These are phyloP conservation scores for Dimocarpus longan DNA, from an alignment of 345 rosid species.

Conservation along the genomic window DNA sequence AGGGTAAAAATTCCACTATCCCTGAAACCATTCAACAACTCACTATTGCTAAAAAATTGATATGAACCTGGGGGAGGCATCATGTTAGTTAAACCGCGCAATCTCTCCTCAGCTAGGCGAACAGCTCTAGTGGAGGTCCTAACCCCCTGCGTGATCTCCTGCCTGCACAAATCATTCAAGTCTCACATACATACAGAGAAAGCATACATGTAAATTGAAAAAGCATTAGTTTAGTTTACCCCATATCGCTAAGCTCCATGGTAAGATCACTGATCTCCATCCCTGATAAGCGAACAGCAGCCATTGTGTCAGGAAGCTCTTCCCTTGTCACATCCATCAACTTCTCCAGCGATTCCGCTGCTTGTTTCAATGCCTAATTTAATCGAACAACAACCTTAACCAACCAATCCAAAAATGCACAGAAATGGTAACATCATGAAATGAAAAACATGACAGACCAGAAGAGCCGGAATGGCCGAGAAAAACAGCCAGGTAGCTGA, in stretches of 20 bases:
- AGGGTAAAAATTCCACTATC: constrained; percentile 41
- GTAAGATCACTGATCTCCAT: constrained; percentile 97
- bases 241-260: constrained; percentile 87
- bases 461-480: constrained; percentile 86
- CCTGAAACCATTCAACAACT: constrained; percentile 8
- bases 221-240: constrained; percentile 43
- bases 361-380: constrained; percentile 69
- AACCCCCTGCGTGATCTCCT: constrained; percentile 84
- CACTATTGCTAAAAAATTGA: neutral
- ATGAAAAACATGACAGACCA: constrained; percentile 44
- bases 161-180: constrained; percentile 41
- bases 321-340: constrained; percentile 84
- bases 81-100: constrained; percentile 56
- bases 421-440: too few relatives aligned
- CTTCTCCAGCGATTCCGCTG: constrained; percentile 86
- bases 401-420: too few relatives aligned
- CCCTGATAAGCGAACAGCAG: constrained; percentile 82
- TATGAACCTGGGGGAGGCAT: constrained; percentile 53
- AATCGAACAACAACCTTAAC: neutral
- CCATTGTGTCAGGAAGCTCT: constrained; percentile 95
- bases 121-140: constrained; percentile 77
- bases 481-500: constrained; percentile 82
- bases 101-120: constrained; percentile 82
- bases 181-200: neutral
- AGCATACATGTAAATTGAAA: neutral